Evolutionary conservation across 75 land plant species (phyloP).

Genomic region (Pinus tabuliformis): DNA sequence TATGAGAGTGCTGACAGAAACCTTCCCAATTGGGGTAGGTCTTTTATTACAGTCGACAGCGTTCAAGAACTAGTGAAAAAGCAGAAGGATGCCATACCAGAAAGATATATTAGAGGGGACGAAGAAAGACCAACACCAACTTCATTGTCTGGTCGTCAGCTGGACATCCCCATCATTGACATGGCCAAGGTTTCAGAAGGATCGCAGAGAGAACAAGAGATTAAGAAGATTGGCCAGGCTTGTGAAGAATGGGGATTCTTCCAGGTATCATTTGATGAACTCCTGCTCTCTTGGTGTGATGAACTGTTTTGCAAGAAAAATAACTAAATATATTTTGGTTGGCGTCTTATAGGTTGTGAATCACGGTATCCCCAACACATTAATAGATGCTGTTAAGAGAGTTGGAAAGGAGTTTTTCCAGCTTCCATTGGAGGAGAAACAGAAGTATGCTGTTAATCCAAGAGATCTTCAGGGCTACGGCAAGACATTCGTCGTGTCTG

Average conservation of each 20-base stretch:
- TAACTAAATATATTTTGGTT: no score
- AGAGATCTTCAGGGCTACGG: slow-evolving; percentile 33
- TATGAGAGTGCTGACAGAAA: no score
- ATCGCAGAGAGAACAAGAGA: neutral
- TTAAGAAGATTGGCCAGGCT: neutral
- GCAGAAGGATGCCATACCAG: neutral
- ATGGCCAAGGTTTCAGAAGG: neutral
- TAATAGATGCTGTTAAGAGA: neutral
- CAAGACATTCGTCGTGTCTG: slow-evolving; percentile 16
- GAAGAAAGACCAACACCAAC: neutral
- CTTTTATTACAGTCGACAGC: neutral
- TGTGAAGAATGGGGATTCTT: slow-evolving; percentile 5
- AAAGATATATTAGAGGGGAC: neutral
- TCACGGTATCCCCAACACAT: neutral
- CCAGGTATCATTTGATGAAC: neutral
- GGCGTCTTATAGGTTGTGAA: neutral
- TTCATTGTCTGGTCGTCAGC: neutral
- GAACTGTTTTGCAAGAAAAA: no score
- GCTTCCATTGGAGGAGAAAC: slow-evolving; percentile 25
- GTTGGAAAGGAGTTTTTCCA: slow-evolving; percentile 28
- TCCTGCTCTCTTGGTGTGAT: no score
- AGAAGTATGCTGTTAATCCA: slow-evolving; percentile 7
- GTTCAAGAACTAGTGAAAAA: neutral
- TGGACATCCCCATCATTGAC: neutral
- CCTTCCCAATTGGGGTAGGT: neutral